A percentile compares a stretch with the other conserved stretches of the same genome.
phyloP scores from a whole-genome alignment of 2,329 filamentous ascomycete genomes.

The Colletotrichum filicis region DNA sequence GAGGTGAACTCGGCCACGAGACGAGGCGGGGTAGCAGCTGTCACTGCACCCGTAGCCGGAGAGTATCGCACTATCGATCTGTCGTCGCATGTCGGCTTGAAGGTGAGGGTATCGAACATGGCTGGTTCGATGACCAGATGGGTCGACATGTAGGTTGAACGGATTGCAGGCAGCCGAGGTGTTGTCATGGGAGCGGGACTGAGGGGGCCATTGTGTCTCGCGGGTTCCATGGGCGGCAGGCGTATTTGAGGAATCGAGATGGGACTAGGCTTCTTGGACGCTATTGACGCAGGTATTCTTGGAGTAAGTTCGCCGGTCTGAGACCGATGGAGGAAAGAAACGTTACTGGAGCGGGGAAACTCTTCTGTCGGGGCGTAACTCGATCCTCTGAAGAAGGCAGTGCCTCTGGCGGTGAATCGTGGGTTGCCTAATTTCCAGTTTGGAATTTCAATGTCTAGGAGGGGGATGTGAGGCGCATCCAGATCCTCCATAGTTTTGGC shows the following conservation, averaged over 20 bases:
- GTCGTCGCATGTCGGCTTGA: conserved; percentile 83
- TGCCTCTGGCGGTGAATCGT: conserved; percentile 80
- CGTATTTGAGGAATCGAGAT: conserved; percentile 50
- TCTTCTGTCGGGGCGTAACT: conserved; percentile 82
- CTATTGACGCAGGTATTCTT: conserved; percentile 41
- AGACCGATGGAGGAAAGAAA: conserved; percentile 58
- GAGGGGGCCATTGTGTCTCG: conserved; percentile 37
- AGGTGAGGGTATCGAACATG: conserved; percentile 85
- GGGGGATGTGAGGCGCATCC: conserved; percentile 56
- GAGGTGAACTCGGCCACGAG: conserved; percentile 97
- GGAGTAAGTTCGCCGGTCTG: conserved; percentile 46
- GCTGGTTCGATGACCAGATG: conserved; percentile 71
- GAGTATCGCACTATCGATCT: conserved; percentile 86
- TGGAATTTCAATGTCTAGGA: conserved; percentile 82
- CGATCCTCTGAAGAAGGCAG: conserved; percentile 83
- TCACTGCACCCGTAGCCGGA: conserved; percentile 75
- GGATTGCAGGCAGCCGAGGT: conserved; percentile 52
- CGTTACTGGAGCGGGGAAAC: conserved; percentile 67
- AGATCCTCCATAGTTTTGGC: conserved; percentile 73
- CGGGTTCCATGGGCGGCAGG: conserved; percentile 35
- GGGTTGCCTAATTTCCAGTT: conserved; percentile 86
- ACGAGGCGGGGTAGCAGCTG: conserved; percentile 88
- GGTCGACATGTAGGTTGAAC: conserved; percentile 60
- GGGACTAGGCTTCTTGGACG: conserved; percentile 50
- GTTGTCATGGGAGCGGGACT: conserved; percentile 41